These are phyloP conservation scores for Acanthamoeba healyi DNA, from an alignment of 208 protist genomes.

Conservation along the genomic window DNA sequence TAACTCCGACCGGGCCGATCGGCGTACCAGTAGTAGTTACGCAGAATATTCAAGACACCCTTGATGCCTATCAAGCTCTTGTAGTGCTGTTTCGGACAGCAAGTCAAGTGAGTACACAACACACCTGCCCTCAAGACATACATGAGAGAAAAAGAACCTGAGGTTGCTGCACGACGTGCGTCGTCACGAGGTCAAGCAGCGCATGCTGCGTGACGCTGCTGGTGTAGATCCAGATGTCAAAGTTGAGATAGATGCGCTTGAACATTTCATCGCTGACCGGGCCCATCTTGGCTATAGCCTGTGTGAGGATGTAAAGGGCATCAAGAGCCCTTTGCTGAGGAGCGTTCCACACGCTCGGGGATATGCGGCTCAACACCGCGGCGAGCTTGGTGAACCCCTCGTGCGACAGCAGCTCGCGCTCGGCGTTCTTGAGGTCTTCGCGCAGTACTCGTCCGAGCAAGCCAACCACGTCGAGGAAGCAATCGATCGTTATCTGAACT, in stretches of 20 bases:
- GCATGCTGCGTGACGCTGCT: slow-evolving; percentile 29
- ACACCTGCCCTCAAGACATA: background rate
- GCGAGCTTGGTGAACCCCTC: slow-evolving; percentile 63
- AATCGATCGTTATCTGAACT: slow-evolving; percentile 41
- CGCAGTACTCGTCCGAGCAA: slow-evolving; percentile 45
- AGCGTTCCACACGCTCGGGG: slow-evolving; percentile 33
- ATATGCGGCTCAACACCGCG: background rate
- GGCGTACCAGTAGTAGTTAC: slow-evolving; percentile 49
- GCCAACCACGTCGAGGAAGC: slow-evolving; percentile 17
- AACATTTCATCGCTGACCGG: slow-evolving; percentile 35
- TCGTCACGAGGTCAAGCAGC: slow-evolving; percentile 39
- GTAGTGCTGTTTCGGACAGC: background rate
- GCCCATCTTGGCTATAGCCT: background rate
- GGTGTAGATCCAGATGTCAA: slow-evolving; percentile 73
- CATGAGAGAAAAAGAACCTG: background rate
- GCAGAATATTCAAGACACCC: slow-evolving; percentile 57
- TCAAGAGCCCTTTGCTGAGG: slow-evolving; percentile 41
- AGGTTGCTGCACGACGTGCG: slow-evolving; percentile 62
- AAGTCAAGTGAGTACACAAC: background rate
- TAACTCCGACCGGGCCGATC: slow-evolving; percentile 14
- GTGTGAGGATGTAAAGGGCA: slow-evolving; percentile 29
- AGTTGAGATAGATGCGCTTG: slow-evolving; percentile 72
- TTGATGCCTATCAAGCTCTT: slow-evolving; percentile 31
- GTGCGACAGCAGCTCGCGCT: slow-evolving; percentile 16
- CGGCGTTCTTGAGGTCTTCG: slow-evolving; percentile 41